Conservation (phyloP, 2,329 filamentous ascomycete species). For the Alternaria sp. region DNA sequence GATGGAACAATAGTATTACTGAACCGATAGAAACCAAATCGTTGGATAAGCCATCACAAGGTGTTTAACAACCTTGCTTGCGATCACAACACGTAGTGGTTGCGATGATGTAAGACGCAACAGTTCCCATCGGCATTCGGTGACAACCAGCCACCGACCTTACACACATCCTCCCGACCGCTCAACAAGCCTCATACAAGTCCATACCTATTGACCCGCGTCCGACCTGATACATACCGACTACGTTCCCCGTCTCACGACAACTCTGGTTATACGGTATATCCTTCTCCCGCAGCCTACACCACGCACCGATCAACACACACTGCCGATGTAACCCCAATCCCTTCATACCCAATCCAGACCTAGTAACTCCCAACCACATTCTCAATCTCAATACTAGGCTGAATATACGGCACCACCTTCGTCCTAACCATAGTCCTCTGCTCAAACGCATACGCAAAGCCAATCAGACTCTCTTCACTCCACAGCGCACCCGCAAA, state of each 20-base stretch:
- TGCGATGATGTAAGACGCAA: background rate
- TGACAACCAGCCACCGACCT: background rate
- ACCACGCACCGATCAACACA: no score
- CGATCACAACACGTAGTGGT: background rate
- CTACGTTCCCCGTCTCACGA: background rate
- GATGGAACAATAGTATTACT: no score
- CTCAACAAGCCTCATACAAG: background rate
- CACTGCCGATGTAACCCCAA: no score
- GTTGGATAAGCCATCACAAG: no score
- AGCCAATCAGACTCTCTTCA: conserved; percentile 67
- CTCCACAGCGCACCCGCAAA: conserved; percentile 68
- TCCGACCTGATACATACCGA: rapidly evolving
- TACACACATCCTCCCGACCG: no score
- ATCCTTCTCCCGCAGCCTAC: background rate
- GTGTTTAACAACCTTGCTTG: no score
- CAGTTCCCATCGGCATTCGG: background rate
- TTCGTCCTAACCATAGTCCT: conserved; percentile 57
- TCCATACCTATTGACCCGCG: rapidly evolving
- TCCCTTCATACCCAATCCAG: rapidly evolving
- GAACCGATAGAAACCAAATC: no score
- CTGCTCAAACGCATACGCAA: conserved; percentile 74
- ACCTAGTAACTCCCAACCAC: conserved; percentile 38
- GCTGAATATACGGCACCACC: conserved; percentile 58
- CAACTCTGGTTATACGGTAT: background rate
- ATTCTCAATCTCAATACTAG: conserved; percentile 57